phyloP scores from a whole-genome alignment of 2,329 filamentous ascomycete species.

The Fusarium chuoi region DNA sequence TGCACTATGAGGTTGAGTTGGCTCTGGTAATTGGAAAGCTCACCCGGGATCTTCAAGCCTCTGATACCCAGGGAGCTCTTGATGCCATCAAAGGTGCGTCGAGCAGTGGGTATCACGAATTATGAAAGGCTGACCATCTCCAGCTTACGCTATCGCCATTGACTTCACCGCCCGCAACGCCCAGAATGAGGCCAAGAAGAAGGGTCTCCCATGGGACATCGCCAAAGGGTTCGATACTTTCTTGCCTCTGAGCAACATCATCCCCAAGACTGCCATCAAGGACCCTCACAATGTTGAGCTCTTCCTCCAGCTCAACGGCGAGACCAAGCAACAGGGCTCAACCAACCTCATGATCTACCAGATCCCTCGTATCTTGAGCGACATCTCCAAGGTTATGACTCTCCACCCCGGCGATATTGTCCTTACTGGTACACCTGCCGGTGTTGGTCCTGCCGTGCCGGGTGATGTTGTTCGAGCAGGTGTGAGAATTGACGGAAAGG shows the following conservation, averaged over 20 bases:
- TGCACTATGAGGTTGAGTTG: constrained; percentile 97
- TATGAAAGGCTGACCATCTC: constrained; percentile 2
- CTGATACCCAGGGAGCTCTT: constrained; percentile 79
- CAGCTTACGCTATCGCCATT: constrained; percentile 89
- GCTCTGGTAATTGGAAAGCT: constrained; percentile 88
- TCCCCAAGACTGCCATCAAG: constrained; percentile 81
- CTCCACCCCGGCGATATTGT: constrained; percentile 92
- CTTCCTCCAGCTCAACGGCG: constrained; percentile 84
- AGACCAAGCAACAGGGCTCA: constrained; percentile 82
- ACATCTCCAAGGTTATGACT: constrained; percentile 96
- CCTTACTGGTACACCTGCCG: constrained; percentile 96
- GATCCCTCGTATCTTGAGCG: constrained; percentile 86
- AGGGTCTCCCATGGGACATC: constrained; percentile 92
- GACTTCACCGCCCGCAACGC: constrained; percentile 98
- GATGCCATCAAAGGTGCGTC: constrained; percentile 81
- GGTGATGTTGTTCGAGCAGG: constrained; percentile 91
- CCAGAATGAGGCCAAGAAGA: constrained; percentile 96
- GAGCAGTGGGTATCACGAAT: not conserved
- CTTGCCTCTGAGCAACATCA: constrained; percentile 83
- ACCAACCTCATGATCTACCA: constrained; percentile 95
- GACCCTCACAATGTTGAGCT: constrained; percentile 91
- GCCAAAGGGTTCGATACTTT: constrained; percentile 99
- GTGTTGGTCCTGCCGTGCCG: constrained; percentile 84
- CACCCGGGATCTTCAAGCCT: constrained; percentile 77
- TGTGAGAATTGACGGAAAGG: constrained; percentile 80